A percentile compares a stretch with the other conserved stretches of the same genome.
These are phyloP conservation scores for Fusarium sp. DNA, from an alignment of 2,329 filamentous ascomycete species.

Conservation along the genomic window DNA sequence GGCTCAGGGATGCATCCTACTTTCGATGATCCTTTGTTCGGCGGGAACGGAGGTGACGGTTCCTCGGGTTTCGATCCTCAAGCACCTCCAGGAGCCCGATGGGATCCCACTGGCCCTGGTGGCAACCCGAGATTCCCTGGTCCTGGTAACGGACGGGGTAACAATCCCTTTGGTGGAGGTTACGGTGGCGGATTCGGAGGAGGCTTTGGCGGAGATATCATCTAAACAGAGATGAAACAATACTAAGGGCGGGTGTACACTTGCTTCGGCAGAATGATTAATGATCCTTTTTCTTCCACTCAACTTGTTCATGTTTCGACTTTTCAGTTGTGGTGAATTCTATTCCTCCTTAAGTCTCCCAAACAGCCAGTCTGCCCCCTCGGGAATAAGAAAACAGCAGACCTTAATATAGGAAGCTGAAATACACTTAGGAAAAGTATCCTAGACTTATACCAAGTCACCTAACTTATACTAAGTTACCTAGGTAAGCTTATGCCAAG, in stretches of 20 bases:
- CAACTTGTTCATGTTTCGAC: neutral
- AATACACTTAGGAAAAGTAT: neutral
- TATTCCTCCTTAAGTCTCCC: neutral
- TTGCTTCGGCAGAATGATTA: constrained; percentile 24
- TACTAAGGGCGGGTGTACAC: constrained; percentile 1
- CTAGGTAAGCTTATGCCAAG: neutral
- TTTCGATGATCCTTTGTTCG: constrained; percentile 89
- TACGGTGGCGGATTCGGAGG: constrained; percentile 51
- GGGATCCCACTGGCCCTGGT: constrained; percentile 85
- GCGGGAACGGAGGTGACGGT: constrained; percentile 52
- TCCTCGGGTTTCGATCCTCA: constrained; percentile 65
- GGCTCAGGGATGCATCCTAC: constrained; percentile 94
- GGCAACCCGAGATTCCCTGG: constrained; percentile 60
- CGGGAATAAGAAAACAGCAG: neutral
- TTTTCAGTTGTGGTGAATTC: neutral
- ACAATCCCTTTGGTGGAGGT: constrained; percentile 53
- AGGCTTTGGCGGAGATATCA: constrained; percentile 42
- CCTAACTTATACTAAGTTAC: neutral
- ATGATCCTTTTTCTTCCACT: neutral
- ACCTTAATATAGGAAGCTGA: neutral
- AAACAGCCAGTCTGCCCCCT: constrained; percentile 1
- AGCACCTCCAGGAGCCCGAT: constrained; percentile 88
- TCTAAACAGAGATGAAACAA: constrained; percentile 17
- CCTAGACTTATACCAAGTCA: neutral
- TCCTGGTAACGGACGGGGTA: constrained; percentile 52